Conservation (phyloP, 306 rosid genomes). For the Geum urbanum region DNA sequence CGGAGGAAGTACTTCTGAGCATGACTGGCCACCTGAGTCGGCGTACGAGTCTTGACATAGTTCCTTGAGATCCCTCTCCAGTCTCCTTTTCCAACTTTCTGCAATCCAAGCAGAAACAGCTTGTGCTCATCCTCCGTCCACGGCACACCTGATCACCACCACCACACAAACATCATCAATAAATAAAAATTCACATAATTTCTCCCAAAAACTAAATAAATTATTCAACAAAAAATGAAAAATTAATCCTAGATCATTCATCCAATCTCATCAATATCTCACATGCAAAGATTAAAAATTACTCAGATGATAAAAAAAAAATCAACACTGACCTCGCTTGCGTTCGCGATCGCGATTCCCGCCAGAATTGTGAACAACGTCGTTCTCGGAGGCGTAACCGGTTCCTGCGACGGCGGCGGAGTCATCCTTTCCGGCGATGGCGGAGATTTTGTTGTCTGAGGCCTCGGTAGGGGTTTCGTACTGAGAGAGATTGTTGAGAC, state of each 20-base stretch:
- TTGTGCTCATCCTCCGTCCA: slow-evolving; percentile 99
- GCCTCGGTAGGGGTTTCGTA: slow-evolving; percentile 60
- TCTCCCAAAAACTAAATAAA: no score
- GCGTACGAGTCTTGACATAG: slow-evolving; percentile 95
- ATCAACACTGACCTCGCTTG: slow-evolving; percentile 71
- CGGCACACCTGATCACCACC: slow-evolving; percentile 71
- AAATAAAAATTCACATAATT: neutral
- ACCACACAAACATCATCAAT: slow-evolving; percentile 5
- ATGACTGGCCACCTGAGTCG: slow-evolving; percentile 98
- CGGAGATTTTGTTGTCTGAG: slow-evolving; percentile 15
- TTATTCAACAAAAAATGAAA: neutral
- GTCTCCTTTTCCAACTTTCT: slow-evolving; percentile 95
- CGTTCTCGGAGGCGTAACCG: slow-evolving; percentile 86
- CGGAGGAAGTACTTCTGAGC: slow-evolving; percentile 98
- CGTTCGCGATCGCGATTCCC: slow-evolving; percentile 86
- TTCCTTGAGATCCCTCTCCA: slow-evolving; percentile 98
- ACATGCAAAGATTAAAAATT: neutral
- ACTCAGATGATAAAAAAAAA: no score
- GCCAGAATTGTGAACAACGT: slow-evolving; percentile 60
- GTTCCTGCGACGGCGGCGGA: no score
- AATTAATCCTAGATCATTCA: neutral
- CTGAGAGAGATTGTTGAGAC: slow-evolving; percentile 92
- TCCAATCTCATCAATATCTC: neutral
- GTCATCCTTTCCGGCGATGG: slow-evolving; percentile 49
- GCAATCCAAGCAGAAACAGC: slow-evolving; percentile 82